These are phyloP conservation scores for Calonectria hawksworthii DNA, from an alignment of 2,329 filamentous ascomycete genomes.

Conservation along the genomic window DNA sequence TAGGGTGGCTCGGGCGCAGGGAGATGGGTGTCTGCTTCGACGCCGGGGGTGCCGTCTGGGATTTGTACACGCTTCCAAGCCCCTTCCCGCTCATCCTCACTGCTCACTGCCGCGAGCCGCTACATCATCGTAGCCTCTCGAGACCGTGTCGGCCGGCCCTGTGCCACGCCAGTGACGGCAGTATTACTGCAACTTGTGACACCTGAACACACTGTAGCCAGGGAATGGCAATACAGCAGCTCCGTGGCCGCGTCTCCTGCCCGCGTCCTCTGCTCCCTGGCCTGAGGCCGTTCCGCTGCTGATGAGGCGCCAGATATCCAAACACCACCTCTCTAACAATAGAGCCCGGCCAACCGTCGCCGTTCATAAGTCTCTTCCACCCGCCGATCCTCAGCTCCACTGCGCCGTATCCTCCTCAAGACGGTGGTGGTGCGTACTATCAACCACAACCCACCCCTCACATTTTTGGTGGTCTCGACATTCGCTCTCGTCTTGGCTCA, in stretches of 20 bases:
- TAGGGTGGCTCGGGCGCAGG: constrained; percentile 42
- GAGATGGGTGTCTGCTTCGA: constrained; percentile 43
- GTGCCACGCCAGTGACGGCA: constrained; percentile 45
- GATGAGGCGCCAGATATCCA: constrained; percentile 62
- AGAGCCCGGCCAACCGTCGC: constrained; percentile 66
- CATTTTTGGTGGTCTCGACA: constrained; percentile 65
- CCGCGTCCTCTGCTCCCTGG: constrained; percentile 38
- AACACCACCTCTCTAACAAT: constrained; percentile 66
- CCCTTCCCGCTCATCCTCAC: constrained; percentile 33
- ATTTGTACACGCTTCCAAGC: constrained; percentile 28
- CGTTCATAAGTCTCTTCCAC: constrained; percentile 67
- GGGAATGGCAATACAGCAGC: constrained; percentile 49
- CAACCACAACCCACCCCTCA: constrained; percentile 58
- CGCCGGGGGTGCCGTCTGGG: constrained; percentile 35
- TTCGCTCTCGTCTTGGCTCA: constrained; percentile 67
- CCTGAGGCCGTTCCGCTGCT: constrained; percentile 45
- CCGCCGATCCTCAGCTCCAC: constrained; percentile 62
- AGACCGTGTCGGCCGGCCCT: constrained; percentile 42
- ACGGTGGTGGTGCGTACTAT: constrained; percentile 63
- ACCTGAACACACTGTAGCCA: constrained; percentile 48
- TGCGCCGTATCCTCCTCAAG: constrained; percentile 64
- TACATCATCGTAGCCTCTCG: constrained; percentile 45
- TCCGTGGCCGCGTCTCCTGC: constrained; percentile 44
- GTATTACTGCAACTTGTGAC: constrained; percentile 48
- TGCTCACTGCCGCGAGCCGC: constrained; percentile 42